Evolutionary conservation across 2,329 filamentous ascomycete species (phyloP).

Genomic region (Aspergillus viridinutans): DNA sequence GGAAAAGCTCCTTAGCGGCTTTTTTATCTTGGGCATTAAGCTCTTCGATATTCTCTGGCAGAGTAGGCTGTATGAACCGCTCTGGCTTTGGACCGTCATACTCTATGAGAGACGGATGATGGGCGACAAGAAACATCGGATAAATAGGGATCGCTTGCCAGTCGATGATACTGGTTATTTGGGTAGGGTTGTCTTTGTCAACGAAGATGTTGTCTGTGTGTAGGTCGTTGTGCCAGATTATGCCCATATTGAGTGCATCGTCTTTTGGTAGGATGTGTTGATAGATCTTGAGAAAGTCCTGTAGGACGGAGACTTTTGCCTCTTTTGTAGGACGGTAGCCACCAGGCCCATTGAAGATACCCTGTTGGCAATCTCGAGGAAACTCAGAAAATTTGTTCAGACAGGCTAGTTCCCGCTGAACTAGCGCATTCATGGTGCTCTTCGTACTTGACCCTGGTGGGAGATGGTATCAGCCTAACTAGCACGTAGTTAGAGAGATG

Average conservation of each 20-base stretch:
- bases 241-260: conserved; percentile 16
- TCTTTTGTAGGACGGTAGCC: conserved; percentile 22
- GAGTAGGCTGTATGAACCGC: conserved; percentile 8
- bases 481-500: not conserved
- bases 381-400: conserved; percentile 6
- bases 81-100: conserved; percentile 15
- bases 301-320: conserved; percentile 21
- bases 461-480: not conserved
- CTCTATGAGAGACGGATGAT: conserved; percentile 22
- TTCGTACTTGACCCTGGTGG: conserved; percentile 7
- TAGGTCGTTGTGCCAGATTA: conserved; percentile 30
- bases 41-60: conserved; percentile 9
- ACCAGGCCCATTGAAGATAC: conserved; percentile 17
- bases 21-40: conserved; percentile 10
- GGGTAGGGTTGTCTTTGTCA: conserved; percentile 22
- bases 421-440: conserved; percentile 8
- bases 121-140: conserved; percentile 24
- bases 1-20: conserved; percentile 8
- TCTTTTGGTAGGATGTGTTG: conserved; percentile 21
- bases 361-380: conserved; percentile 12
- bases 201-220: conserved; percentile 33
- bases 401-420: conserved; percentile 13
- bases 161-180: conserved; percentile 32
- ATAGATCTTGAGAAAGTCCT: conserved; percentile 24
- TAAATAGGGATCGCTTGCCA: conserved; percentile 29